These are phyloP conservation scores for Corylus avellana DNA, from an alignment of 306 rosid species.

Conservation along the genomic window DNA sequence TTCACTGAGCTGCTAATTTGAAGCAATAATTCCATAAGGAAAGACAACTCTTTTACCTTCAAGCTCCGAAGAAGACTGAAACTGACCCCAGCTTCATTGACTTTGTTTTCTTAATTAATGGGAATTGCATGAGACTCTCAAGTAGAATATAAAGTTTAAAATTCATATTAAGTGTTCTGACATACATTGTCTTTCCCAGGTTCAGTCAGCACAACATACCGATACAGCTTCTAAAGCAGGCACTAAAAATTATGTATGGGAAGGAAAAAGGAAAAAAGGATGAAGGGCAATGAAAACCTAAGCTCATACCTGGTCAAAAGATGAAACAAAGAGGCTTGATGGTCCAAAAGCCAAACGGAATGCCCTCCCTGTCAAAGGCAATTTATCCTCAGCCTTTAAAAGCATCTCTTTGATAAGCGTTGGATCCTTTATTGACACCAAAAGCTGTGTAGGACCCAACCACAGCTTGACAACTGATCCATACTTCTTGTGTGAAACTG, in stretches of 20 bases:
- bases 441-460: conserved; percentile 79
- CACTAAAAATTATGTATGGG: not conserved
- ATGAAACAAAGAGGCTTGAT: conserved; percentile 74
- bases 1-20: too few species aligned
- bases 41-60: too few species aligned
- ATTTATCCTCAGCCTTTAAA: conserved; percentile 67
- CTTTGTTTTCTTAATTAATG: not conserved
- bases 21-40: too few species aligned
- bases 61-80: not conserved
- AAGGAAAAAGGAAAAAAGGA: not conserved
- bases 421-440: conserved; percentile 80
- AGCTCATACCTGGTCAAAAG: conserved; percentile 60
- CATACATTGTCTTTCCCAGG: not conserved
- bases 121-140: not conserved
- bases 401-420: conserved; percentile 65
- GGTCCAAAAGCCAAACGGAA: conserved; percentile 71
- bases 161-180: not conserved
- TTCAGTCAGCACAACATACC: conserved; percentile 4
- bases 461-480: conserved; percentile 79
- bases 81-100: not conserved
- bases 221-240: not conserved
- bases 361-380: conserved; percentile 65
- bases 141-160: not conserved
- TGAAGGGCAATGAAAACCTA: not conserved
- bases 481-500: conserved; percentile 58